Conservation (phyloP, 139 green algal genomes). For the Spirogloea muscicola region DNA sequence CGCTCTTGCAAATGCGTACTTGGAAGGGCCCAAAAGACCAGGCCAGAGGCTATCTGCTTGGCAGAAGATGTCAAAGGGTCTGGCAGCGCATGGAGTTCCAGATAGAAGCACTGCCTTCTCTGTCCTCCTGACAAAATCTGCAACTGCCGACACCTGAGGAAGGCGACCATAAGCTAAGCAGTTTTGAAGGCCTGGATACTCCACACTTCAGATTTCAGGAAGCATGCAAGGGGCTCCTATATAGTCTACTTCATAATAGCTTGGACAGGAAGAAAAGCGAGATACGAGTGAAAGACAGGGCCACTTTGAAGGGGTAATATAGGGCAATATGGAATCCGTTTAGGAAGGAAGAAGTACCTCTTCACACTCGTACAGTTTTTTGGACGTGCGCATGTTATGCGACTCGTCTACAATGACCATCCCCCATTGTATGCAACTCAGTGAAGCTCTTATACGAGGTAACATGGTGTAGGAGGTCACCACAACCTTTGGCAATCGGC, state of each 20-base stretch:
- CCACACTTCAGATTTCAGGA: no score
- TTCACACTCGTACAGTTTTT: conserved; percentile 25
- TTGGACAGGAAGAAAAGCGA: no score
- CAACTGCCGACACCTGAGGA: conserved; percentile 17
- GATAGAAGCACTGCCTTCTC: conserved; percentile 69
- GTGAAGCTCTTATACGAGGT: conserved; percentile 51
- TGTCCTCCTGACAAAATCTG: conserved; percentile 53
- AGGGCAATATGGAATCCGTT: no score
- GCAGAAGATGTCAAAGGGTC: conserved; percentile 72
- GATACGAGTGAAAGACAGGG: no score
- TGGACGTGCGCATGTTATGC: conserved; percentile 74
- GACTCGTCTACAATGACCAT: conserved; percentile 78
- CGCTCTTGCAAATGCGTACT: conserved; percentile 68
- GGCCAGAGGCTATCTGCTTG: conserved; percentile 75
- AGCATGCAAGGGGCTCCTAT: no score
- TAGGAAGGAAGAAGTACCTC: no score
- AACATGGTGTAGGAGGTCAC: conserved; percentile 90
- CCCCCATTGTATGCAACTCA: conserved; percentile 54
- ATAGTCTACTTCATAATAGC: no score
- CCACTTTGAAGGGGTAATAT: no score
- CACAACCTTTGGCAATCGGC: conserved; percentile 52
- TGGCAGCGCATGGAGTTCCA: conserved; percentile 71
- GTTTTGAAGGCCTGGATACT: no score
- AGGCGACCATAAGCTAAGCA: no score
- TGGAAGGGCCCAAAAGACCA: conserved; percentile 67